phyloP scores from a whole-genome alignment of 2,329 filamentous ascomycete genomes.

The Tolypocladium inflatum region DNA sequence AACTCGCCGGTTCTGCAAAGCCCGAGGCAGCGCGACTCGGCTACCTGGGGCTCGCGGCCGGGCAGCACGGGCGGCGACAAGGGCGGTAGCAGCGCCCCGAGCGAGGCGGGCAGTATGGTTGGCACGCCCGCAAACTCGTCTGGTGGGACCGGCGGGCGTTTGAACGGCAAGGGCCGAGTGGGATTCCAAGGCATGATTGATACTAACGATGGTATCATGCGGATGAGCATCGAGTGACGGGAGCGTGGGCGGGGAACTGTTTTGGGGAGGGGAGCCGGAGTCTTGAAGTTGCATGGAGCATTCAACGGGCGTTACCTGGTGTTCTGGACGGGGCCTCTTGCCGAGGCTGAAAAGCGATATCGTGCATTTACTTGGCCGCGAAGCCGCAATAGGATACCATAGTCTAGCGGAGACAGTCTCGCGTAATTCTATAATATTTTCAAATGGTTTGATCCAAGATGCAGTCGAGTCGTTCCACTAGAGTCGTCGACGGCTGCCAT shows the following conservation, averaged over 20 bases:
- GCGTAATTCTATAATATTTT: neutral
- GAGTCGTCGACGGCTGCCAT: neutral
- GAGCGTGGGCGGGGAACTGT: neutral
- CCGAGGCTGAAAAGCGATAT: neutral
- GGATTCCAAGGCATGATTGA: slow-evolving; percentile 91
- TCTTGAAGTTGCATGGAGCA: neutral
- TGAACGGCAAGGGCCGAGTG: slow-evolving; percentile 51
- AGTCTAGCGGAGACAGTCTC: neutral
- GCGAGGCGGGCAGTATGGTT: slow-evolving; percentile 34
- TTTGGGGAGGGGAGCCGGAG: neutral
- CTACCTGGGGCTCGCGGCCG: slow-evolving; percentile 63
- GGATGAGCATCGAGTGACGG: slow-evolving; percentile 83
- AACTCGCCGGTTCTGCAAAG: slow-evolving; percentile 85
- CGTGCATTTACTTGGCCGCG: neutral
- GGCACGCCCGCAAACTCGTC: slow-evolving; percentile 18
- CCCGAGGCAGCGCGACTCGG: slow-evolving; percentile 62
- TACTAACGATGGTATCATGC: slow-evolving; percentile 91
- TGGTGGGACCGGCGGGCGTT: slow-evolving; percentile 30
- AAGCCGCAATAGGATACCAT: neutral
- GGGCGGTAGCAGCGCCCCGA: slow-evolving; percentile 41
- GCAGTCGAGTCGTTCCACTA: neutral
- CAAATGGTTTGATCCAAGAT: neutral
- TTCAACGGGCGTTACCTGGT: neutral
- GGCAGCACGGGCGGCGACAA: slow-evolving; percentile 50
- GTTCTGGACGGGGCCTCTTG: neutral